These are phyloP conservation scores for Capniomyces stellatus DNA, from an alignment of 371 early-diverging fungal genomes.

Conservation along the genomic window DNA sequence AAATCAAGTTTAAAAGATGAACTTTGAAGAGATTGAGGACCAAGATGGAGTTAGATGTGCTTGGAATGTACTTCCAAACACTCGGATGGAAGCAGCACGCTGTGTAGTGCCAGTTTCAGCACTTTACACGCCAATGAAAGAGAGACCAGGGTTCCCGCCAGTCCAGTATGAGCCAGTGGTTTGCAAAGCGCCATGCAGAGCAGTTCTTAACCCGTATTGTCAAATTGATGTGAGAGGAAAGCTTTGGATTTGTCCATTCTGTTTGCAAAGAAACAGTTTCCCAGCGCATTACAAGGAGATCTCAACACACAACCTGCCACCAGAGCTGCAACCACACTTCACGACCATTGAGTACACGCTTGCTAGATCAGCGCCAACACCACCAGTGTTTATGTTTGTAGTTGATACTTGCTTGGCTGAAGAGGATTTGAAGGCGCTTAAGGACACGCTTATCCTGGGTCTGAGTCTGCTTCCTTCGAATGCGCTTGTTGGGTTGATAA, in stretches of 20 bases:
- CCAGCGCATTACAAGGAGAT: constrained; percentile 98
- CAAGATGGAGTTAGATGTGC: constrained; percentile 92
- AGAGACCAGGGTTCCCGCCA: constrained; percentile 64
- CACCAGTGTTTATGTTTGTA: constrained; percentile 94
- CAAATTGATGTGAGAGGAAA: constrained; percentile 87
- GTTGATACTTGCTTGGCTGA: constrained; percentile 96
- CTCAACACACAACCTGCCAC: constrained; percentile 81
- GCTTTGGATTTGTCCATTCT: constrained; percentile 99
- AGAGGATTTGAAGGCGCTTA: constrained; percentile 89
- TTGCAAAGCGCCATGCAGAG: constrained; percentile 91
- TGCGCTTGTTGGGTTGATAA: constrained; percentile 91
- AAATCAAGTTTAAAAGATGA: too few relatives aligned
- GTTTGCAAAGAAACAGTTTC: constrained; percentile 90
- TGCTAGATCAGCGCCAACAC: constrained; percentile 53
- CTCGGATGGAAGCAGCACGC: constrained; percentile 80
- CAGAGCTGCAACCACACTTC: constrained; percentile 87
- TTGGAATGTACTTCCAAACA: constrained; percentile 98
- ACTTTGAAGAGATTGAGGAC: constrained; percentile 77
- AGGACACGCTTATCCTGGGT: constrained; percentile 79
- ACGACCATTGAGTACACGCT: constrained; percentile 97
- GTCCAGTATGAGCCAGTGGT: constrained; percentile 94
- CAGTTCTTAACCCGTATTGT: constrained; percentile 96
- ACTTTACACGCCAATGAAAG: constrained; percentile 94
- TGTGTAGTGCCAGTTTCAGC: constrained; percentile 93
- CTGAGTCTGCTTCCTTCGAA: constrained; percentile 83